A percentile compares a stretch with the other conserved stretches of the same genome.
Conservation (phyloP, 129 eudicot species). For the Escallonia rubra region DNA sequence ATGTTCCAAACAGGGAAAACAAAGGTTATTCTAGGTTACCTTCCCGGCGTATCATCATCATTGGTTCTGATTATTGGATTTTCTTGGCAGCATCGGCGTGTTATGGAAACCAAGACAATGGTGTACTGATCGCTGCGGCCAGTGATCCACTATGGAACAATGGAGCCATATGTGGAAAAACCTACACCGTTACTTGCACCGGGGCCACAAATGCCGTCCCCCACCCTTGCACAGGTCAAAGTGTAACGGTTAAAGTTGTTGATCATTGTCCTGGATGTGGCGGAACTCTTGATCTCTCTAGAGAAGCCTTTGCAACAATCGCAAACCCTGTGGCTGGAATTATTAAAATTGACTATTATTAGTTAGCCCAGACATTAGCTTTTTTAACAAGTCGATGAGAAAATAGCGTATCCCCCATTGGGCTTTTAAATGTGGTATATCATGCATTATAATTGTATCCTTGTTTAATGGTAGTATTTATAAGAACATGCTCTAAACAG, state of each 20-base stretch:
- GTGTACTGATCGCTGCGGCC: constrained; percentile 29
- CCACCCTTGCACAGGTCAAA: constrained; percentile 32
- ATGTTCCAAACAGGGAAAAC: too few relatives aligned
- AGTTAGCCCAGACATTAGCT: too few relatives aligned
- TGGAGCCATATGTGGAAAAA: constrained; percentile 30
- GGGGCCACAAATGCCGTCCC: constrained; percentile 32
- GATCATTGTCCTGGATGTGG: constrained; percentile 42
- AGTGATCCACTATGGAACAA: constrained; percentile 29
- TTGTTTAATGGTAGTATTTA: too few relatives aligned
- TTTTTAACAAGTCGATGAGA: too few relatives aligned
- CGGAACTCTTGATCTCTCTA: constrained; percentile 46
- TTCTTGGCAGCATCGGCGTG: constrained; percentile 32
- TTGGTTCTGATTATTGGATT: neutral
- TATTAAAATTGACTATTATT: constrained; percentile 28
- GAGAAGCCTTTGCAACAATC: constrained; percentile 42
- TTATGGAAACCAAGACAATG: constrained; percentile 27
- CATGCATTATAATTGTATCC: too few relatives aligned
- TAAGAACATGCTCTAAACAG: too few relatives aligned
- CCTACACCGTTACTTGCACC: constrained; percentile 28
- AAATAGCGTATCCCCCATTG: too few relatives aligned
- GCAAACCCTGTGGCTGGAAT: constrained; percentile 42
- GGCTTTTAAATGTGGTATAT: too few relatives aligned
- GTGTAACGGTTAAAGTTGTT: constrained; percentile 24
- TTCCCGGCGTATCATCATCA: too few relatives aligned
- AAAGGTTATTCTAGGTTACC: too few relatives aligned